Evolutionary conservation across 768 basidiomycete species (phyloP).

Genomic region (Gymnopilus junonius): DNA sequence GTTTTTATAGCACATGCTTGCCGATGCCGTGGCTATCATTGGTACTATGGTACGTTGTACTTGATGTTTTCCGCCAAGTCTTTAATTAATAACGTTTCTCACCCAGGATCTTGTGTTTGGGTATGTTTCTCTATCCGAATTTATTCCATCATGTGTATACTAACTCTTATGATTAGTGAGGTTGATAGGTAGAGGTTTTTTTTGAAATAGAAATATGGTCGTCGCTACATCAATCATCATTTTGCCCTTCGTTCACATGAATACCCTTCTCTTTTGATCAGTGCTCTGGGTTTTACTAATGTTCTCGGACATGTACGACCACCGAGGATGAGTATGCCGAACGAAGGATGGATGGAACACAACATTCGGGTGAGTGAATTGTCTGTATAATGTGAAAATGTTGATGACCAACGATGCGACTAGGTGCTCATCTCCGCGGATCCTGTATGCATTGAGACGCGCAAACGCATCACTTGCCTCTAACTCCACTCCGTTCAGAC

Average conservation of each 20-base stretch:
- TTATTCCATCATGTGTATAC: not conserved
- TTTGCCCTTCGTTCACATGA: not conserved
- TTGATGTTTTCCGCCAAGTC: not conserved
- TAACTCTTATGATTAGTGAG: conserved; percentile 32
- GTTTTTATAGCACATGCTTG: conserved; percentile 74
- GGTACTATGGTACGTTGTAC: conserved; percentile 86
- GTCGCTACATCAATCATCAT: not conserved
- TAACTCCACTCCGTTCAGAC: not conserved
- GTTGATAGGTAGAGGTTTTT: conserved; percentile 38
- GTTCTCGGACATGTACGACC: not conserved
- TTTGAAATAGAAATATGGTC: conserved; percentile 18
- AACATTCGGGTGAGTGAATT: not conserved
- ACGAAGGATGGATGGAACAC: not conserved
- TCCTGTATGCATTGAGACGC: not conserved
- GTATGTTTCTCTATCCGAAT: conserved; percentile 45
- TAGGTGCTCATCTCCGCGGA: not conserved
- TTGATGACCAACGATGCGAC: not conserved
- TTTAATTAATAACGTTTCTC: conserved; percentile 2
- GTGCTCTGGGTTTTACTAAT: not conserved
- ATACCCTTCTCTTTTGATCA: not conserved
- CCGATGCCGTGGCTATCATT: conserved; percentile 95
- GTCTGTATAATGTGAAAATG: not conserved
- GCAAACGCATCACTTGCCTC: not conserved
- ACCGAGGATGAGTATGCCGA: not conserved
- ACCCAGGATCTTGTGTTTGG: conserved; percentile 89